Evolutionary conservation across 345 rosid species (phyloP).

Genomic region (Hypericum androsaemum): DNA sequence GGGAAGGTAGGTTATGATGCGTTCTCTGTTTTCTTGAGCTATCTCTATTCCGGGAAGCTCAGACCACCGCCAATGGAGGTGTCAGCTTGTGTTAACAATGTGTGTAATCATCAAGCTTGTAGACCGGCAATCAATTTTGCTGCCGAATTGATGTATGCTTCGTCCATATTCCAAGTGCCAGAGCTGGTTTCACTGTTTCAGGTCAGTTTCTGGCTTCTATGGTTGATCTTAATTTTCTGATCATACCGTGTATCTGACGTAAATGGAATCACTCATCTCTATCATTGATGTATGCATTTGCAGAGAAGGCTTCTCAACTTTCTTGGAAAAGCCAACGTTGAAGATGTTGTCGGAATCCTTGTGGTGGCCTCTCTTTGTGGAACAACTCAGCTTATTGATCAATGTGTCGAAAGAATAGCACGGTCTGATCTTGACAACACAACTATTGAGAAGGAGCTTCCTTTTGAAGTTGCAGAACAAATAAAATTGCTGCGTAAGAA

Average conservation of each 20-base stretch:
- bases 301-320: conserved; percentile 70
- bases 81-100: conserved; percentile 63
- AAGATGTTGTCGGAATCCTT: conserved; percentile 73
- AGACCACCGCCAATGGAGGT: conserved; percentile 66
- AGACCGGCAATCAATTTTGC: conserved; percentile 69
- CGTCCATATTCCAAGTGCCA: conserved; percentile 53
- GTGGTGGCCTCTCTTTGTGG: conserved; percentile 78
- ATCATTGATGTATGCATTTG: conserved; percentile 22
- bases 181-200: conserved; percentile 78
- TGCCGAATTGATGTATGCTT: conserved; percentile 84
- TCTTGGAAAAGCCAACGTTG: conserved; percentile 64
- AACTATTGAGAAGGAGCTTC: conserved; percentile 75
- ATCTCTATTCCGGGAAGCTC: conserved; percentile 69
- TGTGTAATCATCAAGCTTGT: conserved; percentile 78
- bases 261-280: background rate
- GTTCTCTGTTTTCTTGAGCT: conserved; percentile 55
- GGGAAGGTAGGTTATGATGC: conserved; percentile 75
- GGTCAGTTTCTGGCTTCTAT: conserved; percentile 30
- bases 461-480: conserved; percentile 45
- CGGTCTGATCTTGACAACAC: conserved; percentile 64
- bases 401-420: conserved; percentile 76
- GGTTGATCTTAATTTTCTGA: conserved; percentile 1
- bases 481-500: conserved; percentile 44
- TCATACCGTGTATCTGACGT: background rate
- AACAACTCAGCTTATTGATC: conserved; percentile 51